These are phyloP conservation scores for Trametes elegans DNA, from an alignment of 768 basidiomycete species.

Conservation along the genomic window DNA sequence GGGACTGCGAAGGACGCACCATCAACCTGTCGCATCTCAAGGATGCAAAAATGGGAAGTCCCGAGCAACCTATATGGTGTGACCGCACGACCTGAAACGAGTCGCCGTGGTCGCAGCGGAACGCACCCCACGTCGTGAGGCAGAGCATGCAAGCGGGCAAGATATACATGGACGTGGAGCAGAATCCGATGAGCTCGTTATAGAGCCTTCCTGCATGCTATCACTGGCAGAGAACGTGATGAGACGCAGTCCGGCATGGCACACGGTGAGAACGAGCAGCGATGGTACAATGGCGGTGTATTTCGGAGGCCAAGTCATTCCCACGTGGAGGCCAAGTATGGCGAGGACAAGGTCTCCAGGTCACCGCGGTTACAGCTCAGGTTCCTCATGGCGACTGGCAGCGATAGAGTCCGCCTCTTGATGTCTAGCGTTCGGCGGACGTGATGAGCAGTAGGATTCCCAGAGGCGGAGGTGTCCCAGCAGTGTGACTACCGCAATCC, in stretches of 20 bases:
- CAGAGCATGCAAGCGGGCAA: background rate
- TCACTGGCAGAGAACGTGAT: constrained; percentile 10
- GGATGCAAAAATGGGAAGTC: background rate
- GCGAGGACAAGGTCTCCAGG: constrained; percentile 12
- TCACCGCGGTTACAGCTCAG: no score
- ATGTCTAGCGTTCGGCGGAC: background rate
- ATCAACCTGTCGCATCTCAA: background rate
- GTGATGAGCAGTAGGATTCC: no score
- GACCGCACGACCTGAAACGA: background rate
- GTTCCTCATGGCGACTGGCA: no score
- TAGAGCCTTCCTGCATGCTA: background rate
- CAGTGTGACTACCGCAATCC: no score
- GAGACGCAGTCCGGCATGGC: constrained; percentile 9
- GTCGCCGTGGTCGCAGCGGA: background rate
- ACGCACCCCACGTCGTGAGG: background rate
- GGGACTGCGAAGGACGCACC: background rate
- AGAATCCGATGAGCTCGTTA: constrained; percentile 2
- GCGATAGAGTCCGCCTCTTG: no score
- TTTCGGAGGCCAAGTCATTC: constrained; percentile 8
- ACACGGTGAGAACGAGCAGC: constrained; percentile 13
- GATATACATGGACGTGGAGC: constrained; percentile 12
- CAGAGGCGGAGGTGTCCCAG: no score
- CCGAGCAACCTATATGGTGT: no score
- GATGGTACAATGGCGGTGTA: constrained; percentile 4
- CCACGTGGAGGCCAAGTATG: constrained; percentile 9